phyloP scores from a whole-genome alignment of 257 asterid species.

The Verbena officinalis region DNA sequence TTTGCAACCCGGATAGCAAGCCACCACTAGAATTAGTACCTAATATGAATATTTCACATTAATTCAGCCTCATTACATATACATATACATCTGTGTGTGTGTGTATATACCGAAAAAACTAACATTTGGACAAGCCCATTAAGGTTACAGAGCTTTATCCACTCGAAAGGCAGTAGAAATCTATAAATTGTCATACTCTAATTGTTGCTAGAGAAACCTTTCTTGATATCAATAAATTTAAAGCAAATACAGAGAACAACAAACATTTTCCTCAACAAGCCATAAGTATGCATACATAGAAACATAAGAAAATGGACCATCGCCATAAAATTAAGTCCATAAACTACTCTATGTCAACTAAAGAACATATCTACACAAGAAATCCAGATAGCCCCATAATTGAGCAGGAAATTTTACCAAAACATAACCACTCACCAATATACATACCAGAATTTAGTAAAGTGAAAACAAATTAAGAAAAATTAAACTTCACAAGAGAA shows the following conservation, averaged over 20 bases:
- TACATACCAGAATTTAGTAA: neutral
- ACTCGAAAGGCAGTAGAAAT: neutral
- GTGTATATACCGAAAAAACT: too few species aligned
- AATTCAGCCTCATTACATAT: neutral
- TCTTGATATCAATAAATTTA: neutral
- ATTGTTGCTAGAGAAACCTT: neutral
- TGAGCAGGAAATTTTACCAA: neutral
- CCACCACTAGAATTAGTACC: neutral
- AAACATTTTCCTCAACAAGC: neutral
- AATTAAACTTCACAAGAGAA: neutral
- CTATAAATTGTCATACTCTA: neutral
- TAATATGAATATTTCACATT: neutral
- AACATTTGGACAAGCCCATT: too few species aligned
- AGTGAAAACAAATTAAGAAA: neutral
- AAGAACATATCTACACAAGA: neutral
- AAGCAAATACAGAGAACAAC: neutral
- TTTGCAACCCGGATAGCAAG: neutral
- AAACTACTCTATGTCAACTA: neutral
- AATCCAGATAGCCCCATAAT: neutral
- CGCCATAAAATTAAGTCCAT: neutral
- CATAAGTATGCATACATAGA: constrained; percentile 1
- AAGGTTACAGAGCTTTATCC: too few species aligned
- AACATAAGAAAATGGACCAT: neutral
- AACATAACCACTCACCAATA: neutral
- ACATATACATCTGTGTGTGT: too few species aligned